Evolutionary conservation across 106 monocot species (phyloP).

Genomic region (Phalaenopsis aphrodite): DNA sequence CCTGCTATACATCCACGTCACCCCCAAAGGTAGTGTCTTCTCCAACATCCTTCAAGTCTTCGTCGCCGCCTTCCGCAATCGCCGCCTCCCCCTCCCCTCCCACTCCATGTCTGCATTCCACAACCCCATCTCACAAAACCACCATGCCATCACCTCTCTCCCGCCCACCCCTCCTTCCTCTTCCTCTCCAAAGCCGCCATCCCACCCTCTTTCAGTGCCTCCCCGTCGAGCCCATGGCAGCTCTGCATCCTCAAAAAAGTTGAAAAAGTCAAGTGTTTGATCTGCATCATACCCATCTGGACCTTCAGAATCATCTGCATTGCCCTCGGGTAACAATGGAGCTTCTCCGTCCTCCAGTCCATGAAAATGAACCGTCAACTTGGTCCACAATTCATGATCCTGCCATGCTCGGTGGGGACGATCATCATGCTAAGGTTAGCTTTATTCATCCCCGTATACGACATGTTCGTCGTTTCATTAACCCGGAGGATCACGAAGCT

Average conservation of each 20-base stretch:
- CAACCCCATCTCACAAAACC: background rate
- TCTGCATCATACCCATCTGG: background rate
- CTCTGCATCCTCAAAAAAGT: background rate
- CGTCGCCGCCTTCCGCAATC: constrained; percentile 3
- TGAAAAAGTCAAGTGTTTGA: background rate
- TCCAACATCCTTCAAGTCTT: constrained; percentile 4
- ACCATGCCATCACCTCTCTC: background rate
- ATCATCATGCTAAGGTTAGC: constrained; percentile 30
- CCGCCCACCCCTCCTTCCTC: background rate
- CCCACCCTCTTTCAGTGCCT: background rate
- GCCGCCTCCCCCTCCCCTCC: background rate
- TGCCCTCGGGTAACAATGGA: background rate
- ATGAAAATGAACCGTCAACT: background rate
- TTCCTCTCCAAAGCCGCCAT: constrained; percentile 2
- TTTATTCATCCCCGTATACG: constrained; percentile 14
- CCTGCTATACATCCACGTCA: background rate
- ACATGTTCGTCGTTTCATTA: constrained; percentile 23
- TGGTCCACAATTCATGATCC: background rate
- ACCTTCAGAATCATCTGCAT: background rate
- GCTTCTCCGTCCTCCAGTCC: background rate
- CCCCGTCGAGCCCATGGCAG: background rate
- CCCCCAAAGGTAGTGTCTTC: constrained; percentile 18
- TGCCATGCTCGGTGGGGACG: constrained; percentile 14
- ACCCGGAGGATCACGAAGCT: constrained; percentile 10
- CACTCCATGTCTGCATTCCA: background rate